Conservation (phyloP, 495 filamentous ascomycete species). For the Penicillium goetzii region DNA sequence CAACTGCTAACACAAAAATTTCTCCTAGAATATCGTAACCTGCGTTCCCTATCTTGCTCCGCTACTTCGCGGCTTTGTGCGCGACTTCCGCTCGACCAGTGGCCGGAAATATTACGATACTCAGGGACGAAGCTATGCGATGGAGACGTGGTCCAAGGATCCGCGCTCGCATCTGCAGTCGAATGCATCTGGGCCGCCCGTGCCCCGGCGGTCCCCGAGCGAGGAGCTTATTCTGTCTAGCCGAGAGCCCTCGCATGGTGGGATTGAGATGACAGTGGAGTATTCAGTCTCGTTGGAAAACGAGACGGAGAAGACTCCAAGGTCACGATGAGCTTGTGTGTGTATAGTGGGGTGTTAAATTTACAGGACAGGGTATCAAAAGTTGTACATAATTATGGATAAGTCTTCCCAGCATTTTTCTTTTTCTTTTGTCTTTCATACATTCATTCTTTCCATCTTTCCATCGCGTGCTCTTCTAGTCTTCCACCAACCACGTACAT, state of each 20-base stretch:
- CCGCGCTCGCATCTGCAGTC: conserved; percentile 34
- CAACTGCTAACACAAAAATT: not conserved
- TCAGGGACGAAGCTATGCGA: conserved; percentile 30
- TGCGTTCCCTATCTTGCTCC: conserved; percentile 52
- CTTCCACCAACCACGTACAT: not conserved
- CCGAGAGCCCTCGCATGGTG: conserved; percentile 30
- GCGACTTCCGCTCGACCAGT: conserved; percentile 36
- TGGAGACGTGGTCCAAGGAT: conserved; percentile 41
- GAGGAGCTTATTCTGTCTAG: conserved; percentile 50
- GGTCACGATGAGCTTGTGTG: not conserved
- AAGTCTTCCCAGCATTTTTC: not conserved
- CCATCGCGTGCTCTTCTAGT: not conserved
- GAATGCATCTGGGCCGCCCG: conserved; percentile 29
- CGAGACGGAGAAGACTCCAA: conserved; percentile 5
- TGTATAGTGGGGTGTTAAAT: not conserved
- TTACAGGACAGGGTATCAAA: not conserved
- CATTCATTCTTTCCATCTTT: not conserved
- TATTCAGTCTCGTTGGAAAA: conserved; percentile 45
- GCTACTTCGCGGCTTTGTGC: conserved; percentile 42
- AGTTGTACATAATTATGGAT: not conserved
- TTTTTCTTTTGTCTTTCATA: too few species aligned
- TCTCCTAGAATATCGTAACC: conserved; percentile 49
- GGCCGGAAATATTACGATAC: conserved; percentile 32
- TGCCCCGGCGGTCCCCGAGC: conserved; percentile 39
- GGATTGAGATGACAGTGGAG: conserved; percentile 53